Conservation (phyloP, 352 stramenopile species). For the Phytopythium montanum region DNA sequence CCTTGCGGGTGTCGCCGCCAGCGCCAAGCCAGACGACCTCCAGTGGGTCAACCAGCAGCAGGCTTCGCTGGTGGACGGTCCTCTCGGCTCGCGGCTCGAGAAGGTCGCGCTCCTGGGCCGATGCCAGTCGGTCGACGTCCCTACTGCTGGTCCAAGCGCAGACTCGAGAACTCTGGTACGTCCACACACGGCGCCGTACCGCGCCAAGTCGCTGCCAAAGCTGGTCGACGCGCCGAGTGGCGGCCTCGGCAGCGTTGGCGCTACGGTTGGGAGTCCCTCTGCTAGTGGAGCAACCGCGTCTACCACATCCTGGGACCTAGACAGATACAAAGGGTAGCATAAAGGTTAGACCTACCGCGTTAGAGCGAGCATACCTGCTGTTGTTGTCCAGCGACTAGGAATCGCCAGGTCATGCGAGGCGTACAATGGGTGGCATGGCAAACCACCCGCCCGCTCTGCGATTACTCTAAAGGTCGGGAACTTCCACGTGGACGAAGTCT, state of each 20-base stretch:
- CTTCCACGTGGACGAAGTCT: conserved; percentile 13
- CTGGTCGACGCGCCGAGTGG: conserved; percentile 10
- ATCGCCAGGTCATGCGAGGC: not conserved
- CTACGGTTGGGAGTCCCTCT: not conserved
- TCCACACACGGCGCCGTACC: conserved; percentile 46
- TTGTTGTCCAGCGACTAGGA: not conserved
- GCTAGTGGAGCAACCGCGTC: not conserved
- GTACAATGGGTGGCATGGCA: not conserved
- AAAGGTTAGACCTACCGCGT: not conserved
- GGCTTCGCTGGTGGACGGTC: conserved; percentile 13
- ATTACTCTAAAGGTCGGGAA: conserved; percentile 7
- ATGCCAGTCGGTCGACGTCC: conserved; percentile 22
- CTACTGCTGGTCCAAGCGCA: conserved; percentile 6
- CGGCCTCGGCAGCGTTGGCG: not conserved
- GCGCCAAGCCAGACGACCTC: not conserved
- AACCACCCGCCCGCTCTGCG: not conserved
- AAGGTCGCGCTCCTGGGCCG: conserved; percentile 37
- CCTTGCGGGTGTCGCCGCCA: conserved; percentile 8
- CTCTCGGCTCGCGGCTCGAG: conserved; percentile 33
- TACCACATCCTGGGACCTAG: not conserved
- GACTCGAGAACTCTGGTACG: conserved; percentile 12
- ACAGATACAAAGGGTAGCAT: not conserved
- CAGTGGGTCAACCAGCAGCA: conserved; percentile 1
- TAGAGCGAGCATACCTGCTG: not conserved
- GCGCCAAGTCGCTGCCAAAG: conserved; percentile 45